phyloP scores from a whole-genome alignment of 176 grass and related monocot genomes.

The Eremochloa ophiuroides region DNA sequence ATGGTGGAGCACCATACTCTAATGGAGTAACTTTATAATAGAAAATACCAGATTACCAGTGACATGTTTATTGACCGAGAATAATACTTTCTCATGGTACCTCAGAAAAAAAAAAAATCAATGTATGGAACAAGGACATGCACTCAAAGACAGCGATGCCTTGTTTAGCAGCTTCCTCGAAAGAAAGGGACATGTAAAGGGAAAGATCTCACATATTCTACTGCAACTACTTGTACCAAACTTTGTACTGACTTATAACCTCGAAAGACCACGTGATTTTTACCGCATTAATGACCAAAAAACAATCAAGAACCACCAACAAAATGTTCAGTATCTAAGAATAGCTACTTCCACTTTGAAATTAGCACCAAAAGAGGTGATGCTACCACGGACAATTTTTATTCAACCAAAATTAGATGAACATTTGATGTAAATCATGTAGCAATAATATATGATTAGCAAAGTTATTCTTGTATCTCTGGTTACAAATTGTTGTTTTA shows the following conservation, averaged over 20 bases:
- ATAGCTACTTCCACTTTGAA: neutral
- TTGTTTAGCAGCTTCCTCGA: neutral
- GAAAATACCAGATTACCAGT: neutral
- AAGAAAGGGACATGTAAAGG: slow-evolving; percentile 24
- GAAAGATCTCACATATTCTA: neutral
- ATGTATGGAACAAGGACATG: neutral
- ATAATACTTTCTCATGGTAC: neutral
- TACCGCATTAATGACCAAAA: neutral
- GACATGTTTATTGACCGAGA: neutral
- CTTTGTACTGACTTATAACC: neutral
- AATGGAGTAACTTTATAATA: neutral
- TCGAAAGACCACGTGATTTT: neutral
- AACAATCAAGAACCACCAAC: slow-evolving; percentile 17
- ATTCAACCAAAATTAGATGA: neutral
- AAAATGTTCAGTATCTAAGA: neutral
- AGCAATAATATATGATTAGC: neutral
- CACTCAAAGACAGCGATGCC: slow-evolving; percentile 1
- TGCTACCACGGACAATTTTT: slow-evolving; percentile 5
- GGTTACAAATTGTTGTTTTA: neutral
- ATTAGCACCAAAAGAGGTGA: neutral
- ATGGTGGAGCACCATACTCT: neutral
- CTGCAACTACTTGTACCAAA: neutral
- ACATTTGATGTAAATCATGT: neutral
- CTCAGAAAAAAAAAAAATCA: neutral
- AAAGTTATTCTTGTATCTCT: neutral